Conservation (phyloP, 768 basidiomycete genomes). For the Mycena haematopus region DNA sequence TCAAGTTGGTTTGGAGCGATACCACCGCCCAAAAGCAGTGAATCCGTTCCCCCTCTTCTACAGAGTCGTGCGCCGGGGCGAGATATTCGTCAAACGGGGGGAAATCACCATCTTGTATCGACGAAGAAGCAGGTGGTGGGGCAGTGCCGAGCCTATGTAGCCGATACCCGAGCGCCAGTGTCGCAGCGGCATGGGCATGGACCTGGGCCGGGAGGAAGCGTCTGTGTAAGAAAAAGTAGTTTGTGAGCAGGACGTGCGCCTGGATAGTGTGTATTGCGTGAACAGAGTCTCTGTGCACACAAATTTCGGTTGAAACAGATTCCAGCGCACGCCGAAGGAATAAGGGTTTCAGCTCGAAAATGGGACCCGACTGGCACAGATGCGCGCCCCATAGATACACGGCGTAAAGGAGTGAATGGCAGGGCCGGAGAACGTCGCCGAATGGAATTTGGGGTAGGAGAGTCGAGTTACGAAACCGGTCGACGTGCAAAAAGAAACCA, state of each 20-base stretch:
- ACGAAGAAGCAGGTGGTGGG: too few relatives aligned
- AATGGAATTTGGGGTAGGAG: constrained; percentile 2
- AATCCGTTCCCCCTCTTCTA: constrained; percentile 31
- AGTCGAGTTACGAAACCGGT: constrained; percentile 10
- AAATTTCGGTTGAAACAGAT: neutral
- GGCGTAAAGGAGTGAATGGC: constrained; percentile 12
- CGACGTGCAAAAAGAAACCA: constrained; percentile 17
- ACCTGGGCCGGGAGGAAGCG: constrained; percentile 23
- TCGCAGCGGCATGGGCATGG: constrained; percentile 23
- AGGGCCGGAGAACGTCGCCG: constrained; percentile 6
- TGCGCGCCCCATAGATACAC: constrained; percentile 20
- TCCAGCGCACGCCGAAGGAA: constrained; percentile 12
- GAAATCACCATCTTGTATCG: too few relatives aligned
- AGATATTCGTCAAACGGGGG: constrained; percentile 5
- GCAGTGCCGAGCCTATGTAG: constrained; percentile 15
- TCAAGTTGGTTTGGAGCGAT: constrained; percentile 16
- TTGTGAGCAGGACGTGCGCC: constrained; percentile 24
- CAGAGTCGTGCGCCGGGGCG: constrained; percentile 15
- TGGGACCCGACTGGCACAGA: neutral
- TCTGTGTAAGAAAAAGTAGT: constrained; percentile 14
- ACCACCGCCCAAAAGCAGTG: constrained; percentile 30
- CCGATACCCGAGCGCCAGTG: constrained; percentile 8
- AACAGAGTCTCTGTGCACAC: neutral
- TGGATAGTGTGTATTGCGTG: constrained; percentile 22
- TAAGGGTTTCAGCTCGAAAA: neutral